Percentiles rank a stretch among this genome's conserved stretches.
Conservation (phyloP, 345 rosid species). For the Eucalyptus sideroxylon region DNA sequence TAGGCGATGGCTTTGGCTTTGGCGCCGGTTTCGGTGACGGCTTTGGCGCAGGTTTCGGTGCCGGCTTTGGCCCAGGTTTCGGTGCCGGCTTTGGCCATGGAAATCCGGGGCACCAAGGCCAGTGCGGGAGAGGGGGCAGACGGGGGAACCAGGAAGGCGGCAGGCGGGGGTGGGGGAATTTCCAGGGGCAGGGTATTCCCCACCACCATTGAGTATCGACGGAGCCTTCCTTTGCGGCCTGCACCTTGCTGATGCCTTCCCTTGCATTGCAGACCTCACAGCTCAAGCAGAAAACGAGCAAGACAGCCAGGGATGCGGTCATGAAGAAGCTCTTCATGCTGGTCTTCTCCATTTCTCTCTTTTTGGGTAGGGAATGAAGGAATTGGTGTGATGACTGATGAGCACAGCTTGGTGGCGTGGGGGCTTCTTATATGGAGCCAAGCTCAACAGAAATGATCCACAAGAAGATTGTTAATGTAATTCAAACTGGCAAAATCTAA, state of each 20-base stretch:
- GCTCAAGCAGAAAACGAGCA: not conserved
- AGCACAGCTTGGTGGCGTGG: not conserved
- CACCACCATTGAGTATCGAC: not conserved
- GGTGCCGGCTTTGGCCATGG: not conserved
- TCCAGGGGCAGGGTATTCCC: not conserved
- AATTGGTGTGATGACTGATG: not conserved
- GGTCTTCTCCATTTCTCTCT: not conserved
- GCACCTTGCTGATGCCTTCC: not conserved
- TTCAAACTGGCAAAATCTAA: not conserved
- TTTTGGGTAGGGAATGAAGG: not conserved
- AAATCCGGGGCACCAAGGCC: not conserved
- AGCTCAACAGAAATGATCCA: not conserved
- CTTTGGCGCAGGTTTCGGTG: not conserved
- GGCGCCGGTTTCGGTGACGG: not conserved
- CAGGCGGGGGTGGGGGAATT: not conserved
- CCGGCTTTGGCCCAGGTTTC: rapidly evolving
- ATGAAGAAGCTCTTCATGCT: not conserved
- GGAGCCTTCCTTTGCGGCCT: not conserved
- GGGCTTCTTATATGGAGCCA: not conserved
- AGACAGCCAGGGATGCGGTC: not conserved
- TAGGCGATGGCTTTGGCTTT: rapidly evolving
- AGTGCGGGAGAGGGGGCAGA: not conserved
- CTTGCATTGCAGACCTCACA: not conserved
- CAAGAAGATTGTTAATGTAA: not conserved
- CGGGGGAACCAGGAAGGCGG: not conserved